Percentiles rank a stretch among this genome's conserved stretches.
Evolutionary conservation across 768 basidiomycete species (phyloP).

Genomic region (Suillus lakei): DNA sequence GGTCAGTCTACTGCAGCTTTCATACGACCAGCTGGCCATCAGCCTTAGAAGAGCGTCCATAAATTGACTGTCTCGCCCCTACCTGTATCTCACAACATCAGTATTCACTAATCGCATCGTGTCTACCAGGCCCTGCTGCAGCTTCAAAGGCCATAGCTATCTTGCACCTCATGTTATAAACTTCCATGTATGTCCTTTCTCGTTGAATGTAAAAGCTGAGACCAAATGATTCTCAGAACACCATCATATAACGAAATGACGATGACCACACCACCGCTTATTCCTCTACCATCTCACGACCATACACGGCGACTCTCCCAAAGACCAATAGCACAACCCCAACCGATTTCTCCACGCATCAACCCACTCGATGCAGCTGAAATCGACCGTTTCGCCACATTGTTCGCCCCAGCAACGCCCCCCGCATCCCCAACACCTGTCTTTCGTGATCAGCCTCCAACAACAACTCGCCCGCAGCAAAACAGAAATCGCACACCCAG

Average conservation of each 20-base stretch:
- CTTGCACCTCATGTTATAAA: constrained; percentile 4
- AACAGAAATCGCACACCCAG: constrained; percentile 19
- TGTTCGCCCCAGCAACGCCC: constrained; percentile 47
- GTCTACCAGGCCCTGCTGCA: not conserved
- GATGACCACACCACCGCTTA: not conserved
- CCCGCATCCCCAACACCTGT: constrained; percentile 27
- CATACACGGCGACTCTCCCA: not conserved
- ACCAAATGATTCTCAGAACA: not conserved
- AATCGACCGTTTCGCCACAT: constrained; percentile 45
- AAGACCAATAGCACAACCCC: not conserved
- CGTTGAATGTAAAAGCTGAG: not conserved
- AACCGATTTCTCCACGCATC: not conserved
- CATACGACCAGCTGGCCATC: not conserved
- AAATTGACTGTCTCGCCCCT: not conserved
- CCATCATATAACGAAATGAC: not conserved
- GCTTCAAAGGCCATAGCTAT: constrained; percentile 1
- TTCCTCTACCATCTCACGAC: not conserved
- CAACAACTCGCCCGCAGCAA: constrained; percentile 1
- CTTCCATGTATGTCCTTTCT: not conserved
- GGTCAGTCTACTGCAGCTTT: not conserved
- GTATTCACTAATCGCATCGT: not conserved
- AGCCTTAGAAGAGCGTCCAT: not conserved
- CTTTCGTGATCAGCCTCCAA: not conserved
- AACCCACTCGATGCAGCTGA: constrained; percentile 30
- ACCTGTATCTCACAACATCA: not conserved